A percentile compares a stretch with the other conserved stretches of the same genome.
Evolutionary conservation across 2,329 filamentous ascomycete genomes (phyloP).

Genomic region (Dryadomyces quercus-mongolicae): DNA sequence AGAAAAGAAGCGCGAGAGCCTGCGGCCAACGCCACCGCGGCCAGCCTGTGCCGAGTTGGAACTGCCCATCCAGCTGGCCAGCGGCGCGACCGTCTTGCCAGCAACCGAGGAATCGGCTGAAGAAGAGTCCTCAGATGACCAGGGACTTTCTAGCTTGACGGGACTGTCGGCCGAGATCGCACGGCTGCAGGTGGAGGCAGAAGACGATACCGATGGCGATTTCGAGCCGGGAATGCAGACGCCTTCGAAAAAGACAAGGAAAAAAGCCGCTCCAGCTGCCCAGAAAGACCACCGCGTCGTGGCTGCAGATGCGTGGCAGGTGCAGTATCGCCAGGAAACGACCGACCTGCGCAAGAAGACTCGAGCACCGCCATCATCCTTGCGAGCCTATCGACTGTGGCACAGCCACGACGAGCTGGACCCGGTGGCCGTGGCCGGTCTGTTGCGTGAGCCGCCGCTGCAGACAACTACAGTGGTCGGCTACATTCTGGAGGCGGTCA

Average conservation of each 20-base stretch:
- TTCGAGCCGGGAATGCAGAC: no score
- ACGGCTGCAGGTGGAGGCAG: not conserved
- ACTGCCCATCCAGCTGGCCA: conserved; percentile 30
- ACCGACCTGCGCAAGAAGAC: conserved; percentile 6
- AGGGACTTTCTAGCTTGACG: not conserved
- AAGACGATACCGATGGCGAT: not conserved
- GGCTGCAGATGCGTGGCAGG: conserved; percentile 28
- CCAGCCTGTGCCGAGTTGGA: conserved; percentile 58
- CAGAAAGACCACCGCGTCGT: conserved; percentile 28
- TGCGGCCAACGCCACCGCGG: conserved; percentile 59
- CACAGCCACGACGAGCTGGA: conserved; percentile 35
- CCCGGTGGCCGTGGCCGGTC: conserved; percentile 34
- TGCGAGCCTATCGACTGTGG: conserved; percentile 57
- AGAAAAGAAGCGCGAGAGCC: conserved; percentile 51
- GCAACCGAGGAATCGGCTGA: conserved; percentile 3
- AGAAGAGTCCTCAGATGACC: not conserved
- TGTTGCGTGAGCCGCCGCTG: conserved; percentile 51
- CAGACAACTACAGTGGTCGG: conserved; percentile 38
- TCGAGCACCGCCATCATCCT: conserved; percentile 18
- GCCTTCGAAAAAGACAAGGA: conserved; percentile 1
- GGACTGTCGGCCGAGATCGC: not conserved
- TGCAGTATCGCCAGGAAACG: conserved; percentile 19
- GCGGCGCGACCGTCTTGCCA: not conserved
- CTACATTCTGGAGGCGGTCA: conserved; percentile 48
- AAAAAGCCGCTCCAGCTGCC: conserved; percentile 5